Evolutionary conservation across 2,329 filamentous ascomycete genomes (phyloP), one percentile per base, ranked within the genome.

Genomic region (Biscogniauxia mediterranea): DNA sequence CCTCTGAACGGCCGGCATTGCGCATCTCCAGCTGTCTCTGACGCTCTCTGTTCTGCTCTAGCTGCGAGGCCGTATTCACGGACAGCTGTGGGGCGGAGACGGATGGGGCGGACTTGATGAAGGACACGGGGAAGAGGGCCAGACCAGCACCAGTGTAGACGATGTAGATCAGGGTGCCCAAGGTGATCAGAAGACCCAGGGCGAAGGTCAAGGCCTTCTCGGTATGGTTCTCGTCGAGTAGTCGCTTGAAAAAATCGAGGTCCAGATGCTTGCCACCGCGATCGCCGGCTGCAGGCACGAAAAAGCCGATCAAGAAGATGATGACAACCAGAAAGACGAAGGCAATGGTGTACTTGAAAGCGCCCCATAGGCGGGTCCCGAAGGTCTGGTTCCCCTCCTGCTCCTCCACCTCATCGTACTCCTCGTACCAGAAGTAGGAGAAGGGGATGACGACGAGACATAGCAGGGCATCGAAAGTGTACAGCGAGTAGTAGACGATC

Each of bases 371-470:
- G 58, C 92, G 85, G 71, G 87, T 85, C 6, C 82, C 83, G 61
- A 89, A 76, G 1, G 90, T 89, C 73, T 93, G 89, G 28, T 85
- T 87, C 32, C 92, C 91, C 63, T 91, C 86, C 70, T 96, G 91
- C 38, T 89, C 84, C 63, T 93, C 93, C 20, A 94, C 89, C 77
- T 97, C 93, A 71, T 97, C 94, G 67, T 96, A 96, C 76, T 98
- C 95, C 75, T 99, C 95, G 72, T 96, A 95, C 87, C 90, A 97
- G 75, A 99, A 99, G 80, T 99, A 99, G 54, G 93, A 90, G 73
- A 99, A 99, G 0, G 95, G 95, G 20, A 98, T 90, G 52, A 97
- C 85, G 19, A 98, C 75, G 53, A 99, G 81, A 72, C 95, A 99
- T 11, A 99, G 85, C 5, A 97, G 75, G 0, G 93, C 91, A 75